Conservation (phyloP, 768 basidiomycete species). For the Kwoniella newhampshirensis region DNA sequence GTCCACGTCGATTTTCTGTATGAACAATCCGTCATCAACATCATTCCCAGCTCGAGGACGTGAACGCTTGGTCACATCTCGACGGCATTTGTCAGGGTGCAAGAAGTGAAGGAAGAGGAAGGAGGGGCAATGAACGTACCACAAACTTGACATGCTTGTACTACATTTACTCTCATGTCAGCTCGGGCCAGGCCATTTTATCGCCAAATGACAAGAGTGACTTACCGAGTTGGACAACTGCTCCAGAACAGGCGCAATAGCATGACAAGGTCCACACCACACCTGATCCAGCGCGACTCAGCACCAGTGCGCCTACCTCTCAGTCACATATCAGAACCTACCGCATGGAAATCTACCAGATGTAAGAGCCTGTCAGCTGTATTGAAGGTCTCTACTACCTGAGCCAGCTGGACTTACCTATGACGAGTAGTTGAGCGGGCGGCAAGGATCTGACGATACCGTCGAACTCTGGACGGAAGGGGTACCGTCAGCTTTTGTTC, state of each 20-base stretch:
- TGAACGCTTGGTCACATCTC: too few species aligned
- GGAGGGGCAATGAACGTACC: conserved; percentile 14
- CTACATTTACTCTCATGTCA: conserved; percentile 16
- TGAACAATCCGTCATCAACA: neutral
- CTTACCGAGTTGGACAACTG: conserved; percentile 42
- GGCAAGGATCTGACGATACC: conserved; percentile 36
- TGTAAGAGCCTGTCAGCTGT: too few species aligned
- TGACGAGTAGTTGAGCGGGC: conserved; percentile 44
- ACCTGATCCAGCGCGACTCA: conserved; percentile 9
- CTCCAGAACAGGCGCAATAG: conserved; percentile 48
- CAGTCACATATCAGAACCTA: conserved; percentile 4
- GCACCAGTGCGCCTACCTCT: conserved; percentile 12
- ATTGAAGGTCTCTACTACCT: too few species aligned
- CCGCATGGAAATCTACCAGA: conserved; percentile 49
- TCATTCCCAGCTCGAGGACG: neutral
- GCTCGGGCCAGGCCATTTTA: neutral
- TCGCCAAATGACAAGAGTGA: neutral
- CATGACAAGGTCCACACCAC: conserved; percentile 51
- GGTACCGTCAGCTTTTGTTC: conserved; percentile 4
- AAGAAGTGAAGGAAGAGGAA: neutral
- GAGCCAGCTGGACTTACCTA: conserved; percentile 31
- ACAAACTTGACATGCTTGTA: conserved; percentile 48
- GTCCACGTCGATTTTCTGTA: conserved; percentile 53
- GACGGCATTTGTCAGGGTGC: too few species aligned
- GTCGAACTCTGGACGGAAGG: conserved; percentile 41